These are phyloP conservation scores for Pythium dissimile DNA, from an alignment of 352 stramenopile genomes.

Conservation along the genomic window DNA sequence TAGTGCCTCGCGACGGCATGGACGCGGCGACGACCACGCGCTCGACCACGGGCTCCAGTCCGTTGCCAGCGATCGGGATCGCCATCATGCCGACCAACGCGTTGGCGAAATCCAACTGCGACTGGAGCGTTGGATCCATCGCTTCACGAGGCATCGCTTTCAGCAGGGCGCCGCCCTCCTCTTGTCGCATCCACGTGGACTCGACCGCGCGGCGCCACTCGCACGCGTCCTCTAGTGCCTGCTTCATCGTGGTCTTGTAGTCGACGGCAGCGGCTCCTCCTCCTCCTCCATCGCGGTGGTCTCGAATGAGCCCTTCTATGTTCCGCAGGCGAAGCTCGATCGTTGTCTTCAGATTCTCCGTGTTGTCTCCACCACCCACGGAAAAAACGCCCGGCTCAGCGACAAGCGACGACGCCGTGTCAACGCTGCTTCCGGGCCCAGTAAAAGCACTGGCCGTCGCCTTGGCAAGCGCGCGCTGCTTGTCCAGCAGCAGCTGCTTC, in stretches of 20 bases:
- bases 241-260: constrained; percentile 8
- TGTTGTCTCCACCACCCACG: background rate
- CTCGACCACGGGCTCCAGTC: background rate
- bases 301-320: constrained; percentile 16
- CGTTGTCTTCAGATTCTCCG: background rate
- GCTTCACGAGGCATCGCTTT: background rate
- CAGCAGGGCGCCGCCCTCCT: too few relatives aligned
- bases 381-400: too few relatives aligned
- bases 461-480: constrained; percentile 28
- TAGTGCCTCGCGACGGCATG: background rate
- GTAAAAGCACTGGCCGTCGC: too few relatives aligned
- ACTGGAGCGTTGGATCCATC: background rate
- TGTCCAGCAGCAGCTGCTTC: constrained; percentile 38
- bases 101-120: constrained; percentile 1
- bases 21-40: constrained; percentile 5
- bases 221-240: constrained; percentile 14
- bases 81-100: constrained; percentile 5
- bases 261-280: background rate
- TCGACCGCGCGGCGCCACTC: background rate
- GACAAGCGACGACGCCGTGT: too few relatives aligned
- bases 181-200: too few relatives aligned
- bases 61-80: background rate
- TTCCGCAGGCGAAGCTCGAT: constrained; percentile 11
- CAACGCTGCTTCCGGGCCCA: too few relatives aligned
- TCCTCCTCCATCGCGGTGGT: background rate